Percentiles rank a stretch among this genome's conserved stretches.
phyloP scores from a whole-genome alignment of 352 stramenopile genomes.

The Pythium periplocum region DNA sequence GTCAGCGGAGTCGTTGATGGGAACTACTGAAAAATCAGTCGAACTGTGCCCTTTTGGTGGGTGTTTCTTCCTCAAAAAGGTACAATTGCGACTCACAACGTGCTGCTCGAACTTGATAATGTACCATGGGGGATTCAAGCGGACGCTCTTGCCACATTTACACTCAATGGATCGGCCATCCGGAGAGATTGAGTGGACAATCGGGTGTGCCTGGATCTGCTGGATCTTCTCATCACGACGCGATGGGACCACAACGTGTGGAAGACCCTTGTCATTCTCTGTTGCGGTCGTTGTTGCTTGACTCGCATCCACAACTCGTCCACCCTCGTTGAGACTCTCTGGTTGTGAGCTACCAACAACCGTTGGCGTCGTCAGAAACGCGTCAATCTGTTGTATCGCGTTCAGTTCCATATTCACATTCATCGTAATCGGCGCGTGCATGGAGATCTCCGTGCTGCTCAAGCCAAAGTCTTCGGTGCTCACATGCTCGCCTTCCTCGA shows the following conservation, averaged over 20 bases:
- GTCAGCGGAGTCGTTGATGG: too few species aligned
- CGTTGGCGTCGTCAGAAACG: slow-evolving; percentile 22
- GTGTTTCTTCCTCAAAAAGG: slow-evolving; percentile 26
- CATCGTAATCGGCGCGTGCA: slow-evolving; percentile 33
- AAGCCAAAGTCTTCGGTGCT: slow-evolving; percentile 47
- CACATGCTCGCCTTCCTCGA: slow-evolving; percentile 45
- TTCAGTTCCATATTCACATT: slow-evolving; percentile 60
- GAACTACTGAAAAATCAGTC: too few species aligned
- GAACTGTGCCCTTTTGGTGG: too few species aligned
- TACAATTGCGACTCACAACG: slow-evolving; percentile 76
- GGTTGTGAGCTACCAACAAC: too few species aligned
- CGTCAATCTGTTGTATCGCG: slow-evolving; percentile 41
- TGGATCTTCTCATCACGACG: slow-evolving; percentile 61
- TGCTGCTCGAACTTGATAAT: slow-evolving; percentile 86
- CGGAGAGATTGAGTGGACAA: slow-evolving; percentile 31
- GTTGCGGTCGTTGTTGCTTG: too few species aligned
- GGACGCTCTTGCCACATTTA: slow-evolving; percentile 65
- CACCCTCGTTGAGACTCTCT: too few species aligned
- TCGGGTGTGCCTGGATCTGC: slow-evolving; percentile 48
- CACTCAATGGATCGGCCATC: slow-evolving; percentile 59
- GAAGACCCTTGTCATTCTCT: too few species aligned
- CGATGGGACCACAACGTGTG: slow-evolving; percentile 29
- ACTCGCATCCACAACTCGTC: too few species aligned
- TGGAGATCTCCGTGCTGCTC: slow-evolving; percentile 32
- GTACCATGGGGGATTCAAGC: slow-evolving; percentile 79